Base-by-base conservation (phyloP, 106 monocot species). In the Dioscorea zingiberensis region DNA sequence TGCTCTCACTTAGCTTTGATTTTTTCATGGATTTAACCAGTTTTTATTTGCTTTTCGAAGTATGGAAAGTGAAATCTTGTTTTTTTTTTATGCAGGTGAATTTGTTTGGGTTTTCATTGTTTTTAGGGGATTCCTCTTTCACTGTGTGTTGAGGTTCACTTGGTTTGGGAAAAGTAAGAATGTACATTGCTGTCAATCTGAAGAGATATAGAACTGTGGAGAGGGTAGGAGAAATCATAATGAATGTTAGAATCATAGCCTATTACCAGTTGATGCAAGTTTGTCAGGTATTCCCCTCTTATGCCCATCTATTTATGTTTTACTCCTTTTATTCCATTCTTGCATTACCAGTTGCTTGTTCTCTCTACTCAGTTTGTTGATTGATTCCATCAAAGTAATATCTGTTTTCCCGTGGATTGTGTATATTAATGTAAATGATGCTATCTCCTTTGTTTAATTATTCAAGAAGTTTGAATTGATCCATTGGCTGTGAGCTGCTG, bases 211-310 rank as follows among this genome's bases (percentile, higher is more conserved):
- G 69, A 58, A 68, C 60, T 45, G 55, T 75, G 58, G 64, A 81
- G 65, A 55, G 68, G 27, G 65, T 76, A 16, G 78, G 84, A 54
- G 66, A 55, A 44, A 75, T 69, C 30, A 80, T 68, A 63, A 87
- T 87, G 87, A 73, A 77, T 38, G 69, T 87, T 73, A 73, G 79
- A 65, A 73, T 76, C 51, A 72, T 79, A 16, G 76, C 79, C 12
- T 80, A 67, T 63, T 73, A 76, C 64, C 83, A 77, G 51, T 62
- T 80, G 77, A 80, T 77, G 72, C 79, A 79, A 74, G 47, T 77
- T 56, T 87, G 85, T 47, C 82, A 85, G 85, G 89, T 85, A 66
- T 58, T 18, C 69, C 27, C 55, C 54, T 27, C 5, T 26, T 29
- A 15, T 59, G 18, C 4, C 13, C 2, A 51, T 51, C 51, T 13